Base-by-base conservation (phyloP, 176 grass and related monocot species). In the Eragrostis curvula region DNA sequence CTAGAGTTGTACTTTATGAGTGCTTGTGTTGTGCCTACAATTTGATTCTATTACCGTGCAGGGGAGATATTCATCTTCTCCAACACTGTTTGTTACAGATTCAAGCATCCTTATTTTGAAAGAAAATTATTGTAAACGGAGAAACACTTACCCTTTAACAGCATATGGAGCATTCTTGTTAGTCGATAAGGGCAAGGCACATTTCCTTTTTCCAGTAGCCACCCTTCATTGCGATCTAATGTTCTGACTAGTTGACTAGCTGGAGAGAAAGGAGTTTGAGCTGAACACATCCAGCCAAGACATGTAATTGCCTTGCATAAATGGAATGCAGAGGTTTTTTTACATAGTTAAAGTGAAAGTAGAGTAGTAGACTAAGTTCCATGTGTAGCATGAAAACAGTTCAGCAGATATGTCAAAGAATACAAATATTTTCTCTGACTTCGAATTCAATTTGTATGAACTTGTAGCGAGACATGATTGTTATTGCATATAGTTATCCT, bases 401-500 rank as follows among this genome's bases (percentile, higher is more conserved):
- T 83, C 57, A 68, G 28, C 15, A 29, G 66, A 58, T 40, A 30
- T 15, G 10, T 61, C 1, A 60, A 84, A 69, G 40, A 68, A 21
- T 76, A 75, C 20, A 59, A 20, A 18, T 47, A 21, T 28, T 79
- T 0, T 79, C 0, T 65, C 14, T 49, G 58, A 23, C 60, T 32
- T 43, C 42, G 28, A 29, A 48, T 78, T 66, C 12, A 85, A 23
- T 70, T 85, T 73, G 29, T 76, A 75, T 77, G 24, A 13, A 61
- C 15, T 76, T 61, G 12, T n/a, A 21, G 24, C 1, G 9, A 9
- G 60, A 52, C 45, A 65, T 61, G 18, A 29, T 81, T 75, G 11
- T 49, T 71, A 65, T 63, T 55, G 52, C 61, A 69, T 32, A 12
- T 25, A 73, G 18, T 74, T 25, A 91, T 84, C 72, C 50, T 68